A percentile compares a stretch with the other conserved stretches of the same genome.
phyloP scores from a whole-genome alignment of 2,329 filamentous ascomycete genomes.

The Penicillium sp. region DNA sequence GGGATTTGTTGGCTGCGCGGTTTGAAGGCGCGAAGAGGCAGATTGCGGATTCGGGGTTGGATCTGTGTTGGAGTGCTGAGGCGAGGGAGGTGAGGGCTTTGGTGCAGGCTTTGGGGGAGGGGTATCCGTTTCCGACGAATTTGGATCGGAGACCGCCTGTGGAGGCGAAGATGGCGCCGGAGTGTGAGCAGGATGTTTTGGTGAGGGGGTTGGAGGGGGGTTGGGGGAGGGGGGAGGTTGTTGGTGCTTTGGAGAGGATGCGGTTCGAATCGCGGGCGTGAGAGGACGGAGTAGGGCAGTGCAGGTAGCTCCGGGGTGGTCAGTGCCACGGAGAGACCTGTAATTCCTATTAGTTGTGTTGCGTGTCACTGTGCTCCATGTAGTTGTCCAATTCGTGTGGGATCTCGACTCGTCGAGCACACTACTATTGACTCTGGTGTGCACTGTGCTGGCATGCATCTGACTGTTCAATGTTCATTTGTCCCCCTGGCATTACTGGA shows the following conservation, averaged over 20 bases:
- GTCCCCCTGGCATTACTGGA: neutral
- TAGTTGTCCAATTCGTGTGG: no score
- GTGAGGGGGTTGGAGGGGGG: conserved; percentile 46
- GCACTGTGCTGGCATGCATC: no score
- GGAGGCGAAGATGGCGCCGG: conserved; percentile 61
- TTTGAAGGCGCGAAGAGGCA: conserved; percentile 38
- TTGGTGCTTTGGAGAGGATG: conserved; percentile 47
- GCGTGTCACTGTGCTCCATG: no score
- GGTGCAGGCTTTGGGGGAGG: conserved; percentile 56
- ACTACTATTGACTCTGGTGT: no score
- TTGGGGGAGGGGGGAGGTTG: conserved; percentile 43
- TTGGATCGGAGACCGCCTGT: conserved; percentile 59
- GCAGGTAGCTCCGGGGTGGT: no score
- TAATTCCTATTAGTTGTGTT: no score
- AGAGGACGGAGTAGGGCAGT: neutral
- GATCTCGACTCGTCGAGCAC: no score
- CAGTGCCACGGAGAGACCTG: no score
- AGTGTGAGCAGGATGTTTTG: conserved; percentile 60
- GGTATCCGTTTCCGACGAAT: conserved; percentile 66
- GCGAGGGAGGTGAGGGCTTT: conserved; percentile 51
- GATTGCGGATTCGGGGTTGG: conserved; percentile 22
- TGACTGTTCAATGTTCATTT: neutral
- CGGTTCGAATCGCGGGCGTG: conserved; percentile 35
- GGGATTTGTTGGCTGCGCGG: conserved; percentile 56
- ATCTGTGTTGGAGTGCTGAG: conserved; percentile 8